Conservation (phyloP, 164 flowering plant genomes). For the Pachysandra terminalis region DNA sequence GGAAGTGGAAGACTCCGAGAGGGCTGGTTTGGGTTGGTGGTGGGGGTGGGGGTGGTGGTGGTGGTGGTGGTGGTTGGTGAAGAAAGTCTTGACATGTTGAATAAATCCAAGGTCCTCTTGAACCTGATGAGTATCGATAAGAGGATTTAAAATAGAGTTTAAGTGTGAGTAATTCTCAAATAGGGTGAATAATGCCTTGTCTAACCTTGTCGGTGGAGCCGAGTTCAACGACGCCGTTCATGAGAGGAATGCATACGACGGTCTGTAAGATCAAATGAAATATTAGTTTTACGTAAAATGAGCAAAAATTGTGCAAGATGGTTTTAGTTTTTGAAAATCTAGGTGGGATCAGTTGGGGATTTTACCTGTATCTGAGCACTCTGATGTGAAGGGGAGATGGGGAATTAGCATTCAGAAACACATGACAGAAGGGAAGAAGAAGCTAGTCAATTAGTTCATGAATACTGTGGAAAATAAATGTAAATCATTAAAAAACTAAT, state of each 20-base stretch:
- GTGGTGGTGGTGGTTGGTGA: constrained; percentile 42
- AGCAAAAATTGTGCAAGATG: background rate
- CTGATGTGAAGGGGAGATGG: constrained; percentile 29
- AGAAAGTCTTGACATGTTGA: constrained; percentile 60
- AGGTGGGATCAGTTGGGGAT: background rate
- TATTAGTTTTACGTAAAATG: too few relatives aligned
- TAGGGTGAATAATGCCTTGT: too few relatives aligned
- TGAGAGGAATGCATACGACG: constrained; percentile 79
- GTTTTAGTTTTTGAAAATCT: background rate
- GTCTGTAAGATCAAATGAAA: constrained; percentile 44
- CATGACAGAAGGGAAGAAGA: background rate
- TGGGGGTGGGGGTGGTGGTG: constrained; percentile 33
- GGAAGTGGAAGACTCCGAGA: constrained; percentile 91
- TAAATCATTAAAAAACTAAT: too few relatives aligned
- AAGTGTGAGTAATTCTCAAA: too few relatives aligned
- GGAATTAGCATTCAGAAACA: background rate
- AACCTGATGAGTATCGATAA: constrained; percentile 46
- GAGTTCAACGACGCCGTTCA: constrained; percentile 80
- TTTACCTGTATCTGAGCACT: constrained; percentile 74
- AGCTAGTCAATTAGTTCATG: background rate
- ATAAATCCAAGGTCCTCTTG: constrained; percentile 58
- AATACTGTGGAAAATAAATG: too few relatives aligned
- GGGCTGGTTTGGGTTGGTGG: constrained; percentile 63
- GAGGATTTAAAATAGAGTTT: background rate
- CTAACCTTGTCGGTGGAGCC: constrained; percentile 75